Base-by-base conservation (phyloP, 2,329 filamentous ascomycete genomes). In the Pseudogymnoascus sp. region DNA sequence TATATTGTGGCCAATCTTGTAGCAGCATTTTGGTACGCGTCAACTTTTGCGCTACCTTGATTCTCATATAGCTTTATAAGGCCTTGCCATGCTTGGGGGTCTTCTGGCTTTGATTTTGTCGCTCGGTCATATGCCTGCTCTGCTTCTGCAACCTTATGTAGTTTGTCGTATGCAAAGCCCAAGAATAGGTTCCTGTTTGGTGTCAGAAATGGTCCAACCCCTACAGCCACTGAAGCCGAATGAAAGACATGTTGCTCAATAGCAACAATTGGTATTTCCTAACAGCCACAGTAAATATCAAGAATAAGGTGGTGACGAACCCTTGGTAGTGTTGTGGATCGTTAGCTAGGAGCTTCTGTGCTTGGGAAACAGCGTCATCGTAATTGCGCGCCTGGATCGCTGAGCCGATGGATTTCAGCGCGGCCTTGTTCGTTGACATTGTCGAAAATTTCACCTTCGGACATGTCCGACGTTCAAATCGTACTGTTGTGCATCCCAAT, bases 1-100 rank as follows among this genome's bases (percentile, higher is more conserved):
- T 89, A 92, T 60, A 96, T 86, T 62, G 88, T 82, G 6, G 90
- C 91, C 50, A 97, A 80, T 65, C 82, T 86, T 64, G 92, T 75
- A 1, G 87, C 89, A 1, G 89, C 90, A 53, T 85, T 78, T 59
- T 89, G 88, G 72, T 96, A 96, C 59, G 88, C 82, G 62, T 84
- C 81, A 12, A 97, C 78, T 70, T 88, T 90, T 62, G 83, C 81
- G 31, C 79, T 75, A 14, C 85, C 87, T 71, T 92, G 89, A 69
- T 86, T 89, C 76, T 96, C 91, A 73, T 91, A 97, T 31, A 97
- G 76, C 71, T 88, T 90, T 74, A 95, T 84, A 53, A 99, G 79
- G 1, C 95, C 95, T 73, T 96, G 90, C 91, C 91, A 97, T 68
- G 90, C 90, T 70, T 93, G 89, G n/a, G 85, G 79, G 69, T 97